Evolutionary conservation across 148 eudicot genomes (phyloP).

Genomic region (Persicaria maculosa): DNA sequence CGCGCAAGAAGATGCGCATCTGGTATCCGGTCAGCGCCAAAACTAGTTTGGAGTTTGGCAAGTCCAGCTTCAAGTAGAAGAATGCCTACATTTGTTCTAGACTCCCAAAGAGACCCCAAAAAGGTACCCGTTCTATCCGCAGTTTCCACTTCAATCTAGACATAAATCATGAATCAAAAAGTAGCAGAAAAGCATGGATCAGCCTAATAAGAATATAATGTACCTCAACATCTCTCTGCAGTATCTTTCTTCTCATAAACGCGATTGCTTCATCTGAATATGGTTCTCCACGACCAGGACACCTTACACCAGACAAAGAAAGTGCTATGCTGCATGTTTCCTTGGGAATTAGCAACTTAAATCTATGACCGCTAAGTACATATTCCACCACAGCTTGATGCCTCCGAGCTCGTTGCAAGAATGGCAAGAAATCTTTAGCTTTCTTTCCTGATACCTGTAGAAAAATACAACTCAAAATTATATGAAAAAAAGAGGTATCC

Average conservation of each 20-base stretch:
- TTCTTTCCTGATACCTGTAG: conserved; percentile 70
- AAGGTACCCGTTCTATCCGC: conserved; percentile 95
- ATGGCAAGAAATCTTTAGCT: conserved; percentile 83
- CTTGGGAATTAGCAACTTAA: conserved; percentile 69
- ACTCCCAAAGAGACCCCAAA: conserved; percentile 87
- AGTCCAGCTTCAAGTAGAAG: conserved; percentile 82
- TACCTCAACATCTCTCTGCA: conserved; percentile 99
- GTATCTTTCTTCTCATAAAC: conserved; percentile 82
- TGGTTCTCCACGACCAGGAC: conserved; percentile 88
- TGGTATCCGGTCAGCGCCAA: conserved; percentile 66
- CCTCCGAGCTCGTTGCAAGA: conserved; percentile 64
- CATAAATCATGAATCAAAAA: neutral
- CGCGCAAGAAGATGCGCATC: conserved; percentile 73
- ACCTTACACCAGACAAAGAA: conserved; percentile 87
- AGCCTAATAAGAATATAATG: conserved; percentile 1
- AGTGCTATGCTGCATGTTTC: conserved; percentile 90
- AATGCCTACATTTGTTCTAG: conserved; percentile 59
- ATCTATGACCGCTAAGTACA: conserved; percentile 89
- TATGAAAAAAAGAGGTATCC: neutral
- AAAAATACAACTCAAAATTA: neutral
- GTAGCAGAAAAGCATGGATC: neutral
- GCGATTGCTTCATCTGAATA: conserved; percentile 89
- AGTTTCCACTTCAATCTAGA: conserved; percentile 89
- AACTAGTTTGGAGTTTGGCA: conserved; percentile 71
- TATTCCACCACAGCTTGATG: conserved; percentile 84